Percentiles rank a stretch among this genome's conserved stretches.
Conservation (phyloP, 2,329 filamentous ascomycete species). For the Phialocephala subalpina region DNA sequence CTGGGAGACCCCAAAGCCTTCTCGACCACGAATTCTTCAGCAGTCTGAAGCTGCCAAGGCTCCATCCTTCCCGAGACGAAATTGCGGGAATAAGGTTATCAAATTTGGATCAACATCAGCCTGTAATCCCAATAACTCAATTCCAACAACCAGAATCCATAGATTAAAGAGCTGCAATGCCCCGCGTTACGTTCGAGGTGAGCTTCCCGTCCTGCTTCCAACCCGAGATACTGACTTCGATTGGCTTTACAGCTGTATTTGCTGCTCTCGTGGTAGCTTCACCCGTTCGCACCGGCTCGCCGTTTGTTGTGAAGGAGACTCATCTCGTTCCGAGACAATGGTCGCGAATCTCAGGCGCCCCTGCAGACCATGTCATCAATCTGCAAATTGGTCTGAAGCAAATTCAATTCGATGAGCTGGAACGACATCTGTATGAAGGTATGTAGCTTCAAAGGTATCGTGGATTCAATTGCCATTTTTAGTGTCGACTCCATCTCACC, state of each 20-base stretch:
- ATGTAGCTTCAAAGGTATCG: slow-evolving; percentile 23
- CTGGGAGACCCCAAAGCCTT: no score
- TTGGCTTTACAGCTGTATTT: slow-evolving; percentile 22
- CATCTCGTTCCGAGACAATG: slow-evolving; percentile 61
- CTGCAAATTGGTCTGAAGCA: slow-evolving; percentile 68
- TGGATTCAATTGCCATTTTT: not conserved
- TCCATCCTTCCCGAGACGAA: not conserved
- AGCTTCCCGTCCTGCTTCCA: not conserved
- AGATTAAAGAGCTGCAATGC: not conserved
- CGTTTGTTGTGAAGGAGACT: slow-evolving; percentile 62
- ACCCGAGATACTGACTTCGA: slow-evolving; percentile 25
- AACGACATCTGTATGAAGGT: slow-evolving; percentile 62
- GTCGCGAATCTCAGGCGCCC: slow-evolving; percentile 55
- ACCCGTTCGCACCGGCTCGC: slow-evolving; percentile 48
- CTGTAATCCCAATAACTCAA: not conserved
- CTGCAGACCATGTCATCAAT: slow-evolving; percentile 56
- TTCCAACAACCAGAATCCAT: not conserved
- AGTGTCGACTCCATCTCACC: slow-evolving; percentile 61
- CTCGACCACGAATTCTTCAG: no score
- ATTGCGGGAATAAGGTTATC: not conserved
- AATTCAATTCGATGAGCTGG: slow-evolving; percentile 60
- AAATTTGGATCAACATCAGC: not conserved
- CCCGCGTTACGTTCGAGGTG: not conserved
- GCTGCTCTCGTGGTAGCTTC: slow-evolving; percentile 31
- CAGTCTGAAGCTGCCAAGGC: not conserved